phyloP scores from a whole-genome alignment of 2,329 filamentous ascomycete genomes.

The Xylariaceae sp. region DNA sequence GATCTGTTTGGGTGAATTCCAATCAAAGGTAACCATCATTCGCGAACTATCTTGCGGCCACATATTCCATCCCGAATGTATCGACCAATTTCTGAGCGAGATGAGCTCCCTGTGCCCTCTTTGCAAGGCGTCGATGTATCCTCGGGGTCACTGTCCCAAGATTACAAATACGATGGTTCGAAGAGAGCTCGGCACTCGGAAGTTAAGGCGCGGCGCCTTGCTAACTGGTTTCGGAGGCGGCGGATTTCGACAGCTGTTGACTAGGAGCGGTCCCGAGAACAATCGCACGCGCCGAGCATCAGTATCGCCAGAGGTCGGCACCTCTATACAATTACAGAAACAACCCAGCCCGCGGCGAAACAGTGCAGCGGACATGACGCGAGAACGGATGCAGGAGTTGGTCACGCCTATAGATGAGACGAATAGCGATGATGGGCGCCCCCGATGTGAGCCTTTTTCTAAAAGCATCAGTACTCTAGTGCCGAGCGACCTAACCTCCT shows the following conservation, averaged over 20 bases:
- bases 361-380: constrained; percentile 22
- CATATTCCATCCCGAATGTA: constrained; percentile 91
- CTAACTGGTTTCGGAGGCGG: constrained; percentile 43
- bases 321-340: constrained; percentile 34
- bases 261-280: constrained; percentile 32
- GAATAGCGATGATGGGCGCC: constrained; percentile 42
- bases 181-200: constrained; percentile 73
- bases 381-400: constrained; percentile 40
- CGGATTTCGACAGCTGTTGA: constrained; percentile 34
- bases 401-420: constrained; percentile 40
- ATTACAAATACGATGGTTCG: constrained; percentile 89
- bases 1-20: constrained; percentile 88
- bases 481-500: constrained; percentile 28
- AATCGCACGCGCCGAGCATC: constrained; percentile 29
- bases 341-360: constrained; percentile 19
- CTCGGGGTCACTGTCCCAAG: constrained; percentile 68
- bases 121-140: constrained; percentile 85
- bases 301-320: constrained; percentile 27
- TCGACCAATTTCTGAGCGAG: constrained; percentile 80
- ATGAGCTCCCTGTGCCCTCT: constrained; percentile 88
- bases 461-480: not conserved
- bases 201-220: constrained; percentile 59
- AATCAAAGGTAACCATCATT: constrained; percentile 72
- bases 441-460: constrained; percentile 36
- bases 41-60: constrained; percentile 89